phyloP scores from a whole-genome alignment of 352 stramenopile species.

The Globisporangium splendens region DNA sequence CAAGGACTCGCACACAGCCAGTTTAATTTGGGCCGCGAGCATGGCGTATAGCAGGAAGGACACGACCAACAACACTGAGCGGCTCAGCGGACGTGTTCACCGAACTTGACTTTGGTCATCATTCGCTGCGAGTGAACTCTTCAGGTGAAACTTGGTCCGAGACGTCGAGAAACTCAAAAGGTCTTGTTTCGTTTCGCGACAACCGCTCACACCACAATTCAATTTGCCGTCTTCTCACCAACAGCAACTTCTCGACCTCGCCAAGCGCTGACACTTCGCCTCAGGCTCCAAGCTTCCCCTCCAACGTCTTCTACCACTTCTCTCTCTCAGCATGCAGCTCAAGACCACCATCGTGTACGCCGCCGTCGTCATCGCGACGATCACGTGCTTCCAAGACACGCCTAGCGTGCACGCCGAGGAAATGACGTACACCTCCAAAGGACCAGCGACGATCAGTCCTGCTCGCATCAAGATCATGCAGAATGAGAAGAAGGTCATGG shows the following conservation, averaged over 20 bases:
- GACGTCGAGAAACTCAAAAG: too few species aligned
- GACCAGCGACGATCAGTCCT: neutral
- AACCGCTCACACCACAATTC: neutral
- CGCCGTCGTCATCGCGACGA: neutral
- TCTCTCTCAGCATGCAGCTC: constrained; percentile 1
- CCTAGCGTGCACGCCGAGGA: constrained; percentile 1
- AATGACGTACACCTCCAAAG: constrained; percentile 1
- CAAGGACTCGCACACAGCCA: too few species aligned
- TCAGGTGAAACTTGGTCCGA: too few species aligned
- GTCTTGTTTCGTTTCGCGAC: too few species aligned
- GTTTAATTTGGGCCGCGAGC: too few species aligned
- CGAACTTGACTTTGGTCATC: too few species aligned
- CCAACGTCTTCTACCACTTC: neutral
- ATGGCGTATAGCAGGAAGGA: too few species aligned
- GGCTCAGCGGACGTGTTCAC: too few species aligned
- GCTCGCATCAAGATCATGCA: too few species aligned
- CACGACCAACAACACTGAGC: too few species aligned
- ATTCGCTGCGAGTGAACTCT: too few species aligned
- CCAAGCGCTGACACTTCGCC: neutral
- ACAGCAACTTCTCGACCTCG: neutral
- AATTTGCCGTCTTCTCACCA: neutral
- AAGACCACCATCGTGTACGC: constrained; percentile 3
- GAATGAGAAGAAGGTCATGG: too few species aligned
- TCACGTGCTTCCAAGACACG: neutral
- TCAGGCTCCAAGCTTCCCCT: neutral